Conservation (phyloP, 805 yeast genomes). For the Scheffersomyces stipitis region DNA sequence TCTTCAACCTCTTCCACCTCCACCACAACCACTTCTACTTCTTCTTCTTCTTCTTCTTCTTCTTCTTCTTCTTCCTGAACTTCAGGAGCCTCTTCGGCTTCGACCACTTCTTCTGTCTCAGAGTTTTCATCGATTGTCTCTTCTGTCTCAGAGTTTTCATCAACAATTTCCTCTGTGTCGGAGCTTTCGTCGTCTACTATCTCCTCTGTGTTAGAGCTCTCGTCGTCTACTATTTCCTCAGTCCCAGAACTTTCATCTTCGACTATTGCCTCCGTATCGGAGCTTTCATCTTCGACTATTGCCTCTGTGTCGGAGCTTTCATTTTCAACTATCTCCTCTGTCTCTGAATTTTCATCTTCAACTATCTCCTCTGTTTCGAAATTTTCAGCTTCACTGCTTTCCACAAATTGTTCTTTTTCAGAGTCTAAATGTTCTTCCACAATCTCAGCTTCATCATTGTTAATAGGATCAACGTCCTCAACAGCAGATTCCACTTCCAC, state of each 20-base stretch:
- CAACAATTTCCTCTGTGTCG: too few relatives aligned
- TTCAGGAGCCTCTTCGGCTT: too few relatives aligned
- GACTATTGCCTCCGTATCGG: neutral
- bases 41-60: slow-evolving; percentile 2
- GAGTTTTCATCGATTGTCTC: too few relatives aligned
- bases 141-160: too few relatives aligned
- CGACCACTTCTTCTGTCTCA: too few relatives aligned
- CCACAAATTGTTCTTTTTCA: neutral
- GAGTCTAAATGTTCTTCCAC: neutral
- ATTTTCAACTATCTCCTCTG: slow-evolving; percentile 1
- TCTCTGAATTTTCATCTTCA: slow-evolving; percentile 1
- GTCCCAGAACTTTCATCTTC: neutral
- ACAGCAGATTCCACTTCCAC: neutral
- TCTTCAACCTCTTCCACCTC: neutral
- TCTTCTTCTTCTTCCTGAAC: neutral
- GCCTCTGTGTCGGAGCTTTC: too few relatives aligned
- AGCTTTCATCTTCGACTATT: neutral
- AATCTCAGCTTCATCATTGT: neutral
- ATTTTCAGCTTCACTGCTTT: neutral
- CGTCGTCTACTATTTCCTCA: neutral
- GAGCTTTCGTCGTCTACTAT: too few relatives aligned
- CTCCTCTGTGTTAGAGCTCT: neutral
- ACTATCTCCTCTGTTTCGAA: neutral
- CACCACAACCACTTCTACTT: neutral
- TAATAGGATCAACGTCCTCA: neutral